phyloP scores from a whole-genome alignment of 106 monocot genomes.

The Dactylorhiza incarnata region DNA sequence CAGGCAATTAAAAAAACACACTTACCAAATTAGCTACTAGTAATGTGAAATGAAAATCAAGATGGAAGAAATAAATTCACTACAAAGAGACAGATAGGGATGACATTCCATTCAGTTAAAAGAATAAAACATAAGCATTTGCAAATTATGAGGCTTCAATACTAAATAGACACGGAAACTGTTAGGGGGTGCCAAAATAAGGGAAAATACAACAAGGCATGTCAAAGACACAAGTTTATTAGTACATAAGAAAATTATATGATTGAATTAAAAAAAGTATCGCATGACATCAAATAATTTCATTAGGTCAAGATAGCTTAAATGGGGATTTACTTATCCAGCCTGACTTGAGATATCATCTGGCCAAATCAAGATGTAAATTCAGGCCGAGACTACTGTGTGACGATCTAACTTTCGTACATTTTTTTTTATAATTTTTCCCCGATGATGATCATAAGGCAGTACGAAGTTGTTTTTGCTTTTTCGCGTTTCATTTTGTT shows the following conservation, averaged over 20 bases:
- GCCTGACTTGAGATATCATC: too few species aligned
- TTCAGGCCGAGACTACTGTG: too few species aligned
- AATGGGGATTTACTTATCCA: too few species aligned
- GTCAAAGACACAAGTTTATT: neutral
- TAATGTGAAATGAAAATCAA: neutral
- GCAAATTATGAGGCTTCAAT: neutral
- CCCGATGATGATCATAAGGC: too few species aligned
- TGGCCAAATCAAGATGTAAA: too few species aligned
- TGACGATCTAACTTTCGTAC: too few species aligned
- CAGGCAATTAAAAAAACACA: constrained; percentile 9
- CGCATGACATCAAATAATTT: neutral
- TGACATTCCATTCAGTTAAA: neutral
- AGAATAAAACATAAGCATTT: neutral
- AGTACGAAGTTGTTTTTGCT: too few species aligned
- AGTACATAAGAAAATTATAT: neutral
- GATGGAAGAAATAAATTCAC: neutral
- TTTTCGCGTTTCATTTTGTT: too few species aligned
- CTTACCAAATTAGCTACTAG: neutral
- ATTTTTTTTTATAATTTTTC: too few species aligned
- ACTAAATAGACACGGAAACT: neutral
- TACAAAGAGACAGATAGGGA: neutral
- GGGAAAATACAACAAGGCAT: neutral
- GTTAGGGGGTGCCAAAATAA: neutral
- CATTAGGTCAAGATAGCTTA: too few species aligned
- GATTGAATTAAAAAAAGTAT: neutral